Conservation (phyloP, 1,284 basidiomycete species). For the Cerrena zonata region DNA sequence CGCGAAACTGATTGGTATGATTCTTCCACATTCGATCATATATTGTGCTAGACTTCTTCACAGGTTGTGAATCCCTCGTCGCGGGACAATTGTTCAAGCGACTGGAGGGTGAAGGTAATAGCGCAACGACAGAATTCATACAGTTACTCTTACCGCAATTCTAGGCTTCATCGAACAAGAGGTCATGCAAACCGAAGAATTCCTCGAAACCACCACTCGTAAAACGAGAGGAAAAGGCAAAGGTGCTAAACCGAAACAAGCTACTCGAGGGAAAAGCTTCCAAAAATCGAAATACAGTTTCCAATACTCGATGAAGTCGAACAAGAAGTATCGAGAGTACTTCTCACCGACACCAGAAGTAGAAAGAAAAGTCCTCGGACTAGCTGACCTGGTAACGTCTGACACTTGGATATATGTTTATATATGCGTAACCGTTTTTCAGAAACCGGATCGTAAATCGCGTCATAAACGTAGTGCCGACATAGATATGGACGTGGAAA, state of each 20-base stretch:
- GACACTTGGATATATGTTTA: not conserved
- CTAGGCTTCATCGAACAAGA: slow-evolving; percentile 60
- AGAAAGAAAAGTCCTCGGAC: slow-evolving; percentile 53
- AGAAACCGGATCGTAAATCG: slow-evolving; percentile 27
- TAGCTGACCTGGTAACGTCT: slow-evolving; percentile 49
- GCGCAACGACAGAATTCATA: not conserved
- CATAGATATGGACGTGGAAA: slow-evolving; percentile 8
- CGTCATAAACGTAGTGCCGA: slow-evolving; percentile 14
- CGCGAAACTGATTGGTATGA: slow-evolving; percentile 52
- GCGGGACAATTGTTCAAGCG: slow-evolving; percentile 60
- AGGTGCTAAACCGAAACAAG: slow-evolving; percentile 20
- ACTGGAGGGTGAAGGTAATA: slow-evolving; percentile 62
- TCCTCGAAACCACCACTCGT: slow-evolving; percentile 39
- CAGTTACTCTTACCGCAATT: not conserved
- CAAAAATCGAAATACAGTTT: slow-evolving; percentile 57
- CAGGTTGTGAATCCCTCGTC: slow-evolving; percentile 52
- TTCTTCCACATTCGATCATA: not conserved
- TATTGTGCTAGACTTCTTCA: not conserved
- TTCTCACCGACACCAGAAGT: slow-evolving; percentile 56
- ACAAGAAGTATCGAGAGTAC: slow-evolving; percentile 53
- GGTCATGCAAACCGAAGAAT: slow-evolving; percentile 41
- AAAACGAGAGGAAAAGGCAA: slow-evolving; percentile 34
- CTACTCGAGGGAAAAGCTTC: slow-evolving; percentile 42
- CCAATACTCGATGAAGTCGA: slow-evolving; percentile 40
- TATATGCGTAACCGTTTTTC: slow-evolving; percentile 6